Evolutionary conservation across 2,329 filamentous ascomycete genomes (phyloP).

Genomic region (Zymoseptoria passerinii): DNA sequence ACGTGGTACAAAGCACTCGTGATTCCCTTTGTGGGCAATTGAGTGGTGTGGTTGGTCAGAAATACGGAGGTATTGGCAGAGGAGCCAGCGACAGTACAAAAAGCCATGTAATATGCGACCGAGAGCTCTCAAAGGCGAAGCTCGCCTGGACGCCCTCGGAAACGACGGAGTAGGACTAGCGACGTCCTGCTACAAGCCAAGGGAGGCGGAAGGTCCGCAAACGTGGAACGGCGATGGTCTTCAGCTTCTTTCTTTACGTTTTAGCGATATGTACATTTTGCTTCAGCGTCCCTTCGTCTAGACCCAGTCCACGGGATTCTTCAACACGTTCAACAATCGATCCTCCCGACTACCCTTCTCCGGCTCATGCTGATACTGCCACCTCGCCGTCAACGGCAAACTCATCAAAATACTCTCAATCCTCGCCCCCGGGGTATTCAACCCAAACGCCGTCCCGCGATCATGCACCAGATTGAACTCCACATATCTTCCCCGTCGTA

Average conservation of each 20-base stretch:
- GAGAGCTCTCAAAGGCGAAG: too few relatives aligned
- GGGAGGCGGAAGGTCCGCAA: too few relatives aligned
- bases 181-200: too few relatives aligned
- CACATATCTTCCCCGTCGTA: constrained; percentile 88
- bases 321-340: constrained; percentile 64
- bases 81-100: too few relatives aligned
- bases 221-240: too few relatives aligned
- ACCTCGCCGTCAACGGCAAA: constrained; percentile 81
- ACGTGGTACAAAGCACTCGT: neutral
- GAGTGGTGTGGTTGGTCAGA: neutral
- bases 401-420: constrained; percentile 98
- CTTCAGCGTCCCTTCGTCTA: constrained; percentile 17
- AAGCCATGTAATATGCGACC: too few relatives aligned
- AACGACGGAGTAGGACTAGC: too few relatives aligned
- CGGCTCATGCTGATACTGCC: constrained; percentile 92
- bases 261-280: neutral
- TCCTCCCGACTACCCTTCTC: constrained; percentile 69
- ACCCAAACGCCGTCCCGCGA: constrained; percentile 83
- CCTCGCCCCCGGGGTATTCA: constrained; percentile 83
- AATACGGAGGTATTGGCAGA: neutral
- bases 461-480: constrained; percentile 99
- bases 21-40: neutral
- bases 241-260: neutral
- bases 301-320: constrained; percentile 55
- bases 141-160: too few relatives aligned